A percentile compares a stretch with the other conserved stretches of the same genome.
Evolutionary conservation across 2,329 filamentous ascomycete species (phyloP).

Genomic region (Mycogone perniciosa): DNA sequence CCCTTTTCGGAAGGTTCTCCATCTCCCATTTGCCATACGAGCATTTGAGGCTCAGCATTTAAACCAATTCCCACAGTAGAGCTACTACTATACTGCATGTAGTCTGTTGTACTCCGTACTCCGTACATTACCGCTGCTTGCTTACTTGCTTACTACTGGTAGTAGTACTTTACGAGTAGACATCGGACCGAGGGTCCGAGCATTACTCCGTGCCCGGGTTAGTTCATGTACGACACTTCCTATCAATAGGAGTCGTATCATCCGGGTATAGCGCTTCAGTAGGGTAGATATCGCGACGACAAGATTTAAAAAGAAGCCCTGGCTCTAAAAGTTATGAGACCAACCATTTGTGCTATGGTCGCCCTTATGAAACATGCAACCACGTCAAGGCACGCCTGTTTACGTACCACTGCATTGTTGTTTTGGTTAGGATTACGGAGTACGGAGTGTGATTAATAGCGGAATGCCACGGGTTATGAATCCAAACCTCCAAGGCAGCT

Average conservation of each 20-base stretch:
- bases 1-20: conserved; percentile 1
- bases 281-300: no score
- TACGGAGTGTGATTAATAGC: background rate
- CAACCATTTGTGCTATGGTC: no score
- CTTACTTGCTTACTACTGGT: background rate
- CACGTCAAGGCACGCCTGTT: no score
- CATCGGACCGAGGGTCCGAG: background rate
- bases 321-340: no score
- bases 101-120: no score
- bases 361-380: no score
- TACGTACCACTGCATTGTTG: background rate
- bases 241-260: no score
- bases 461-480: conserved; percentile 5
- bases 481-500: conserved; percentile 3
- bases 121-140: background rate
- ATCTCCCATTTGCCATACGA: background rate
- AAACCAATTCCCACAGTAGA: no score
- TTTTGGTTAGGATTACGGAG: background rate
- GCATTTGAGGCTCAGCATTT: background rate
- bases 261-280: no score
- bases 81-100: background rate
- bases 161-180: background rate
- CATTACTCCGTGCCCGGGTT: background rate
- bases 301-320: no score
- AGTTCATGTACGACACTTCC: no score